Percentiles rank a stretch among this genome's conserved stretches.
Evolutionary conservation across 768 basidiomycete genomes (phyloP).

Genomic region (Suillus subaureus): DNA sequence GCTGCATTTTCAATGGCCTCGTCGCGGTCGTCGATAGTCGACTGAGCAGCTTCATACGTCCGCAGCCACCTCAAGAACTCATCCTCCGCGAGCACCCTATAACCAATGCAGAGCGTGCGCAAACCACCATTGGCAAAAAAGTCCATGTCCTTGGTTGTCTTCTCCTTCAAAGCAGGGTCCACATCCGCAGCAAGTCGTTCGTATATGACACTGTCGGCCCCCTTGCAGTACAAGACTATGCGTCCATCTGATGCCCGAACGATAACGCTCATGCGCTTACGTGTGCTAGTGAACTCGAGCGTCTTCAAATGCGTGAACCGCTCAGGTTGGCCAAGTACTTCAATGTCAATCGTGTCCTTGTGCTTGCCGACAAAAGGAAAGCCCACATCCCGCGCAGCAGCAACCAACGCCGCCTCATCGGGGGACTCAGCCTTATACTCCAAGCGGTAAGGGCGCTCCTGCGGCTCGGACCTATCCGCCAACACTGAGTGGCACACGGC

Average conservation of each 20-base stretch:
- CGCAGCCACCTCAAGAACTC: slow-evolving; percentile 84
- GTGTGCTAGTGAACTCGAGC: slow-evolving; percentile 91
- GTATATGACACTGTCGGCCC: slow-evolving; percentile 96
- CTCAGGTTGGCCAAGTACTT: slow-evolving; percentile 89
- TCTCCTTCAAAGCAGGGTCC: slow-evolving; percentile 70
- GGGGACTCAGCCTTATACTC: slow-evolving; percentile 97
- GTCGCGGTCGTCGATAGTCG: slow-evolving; percentile 77
- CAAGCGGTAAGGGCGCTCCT: slow-evolving; percentile 59
- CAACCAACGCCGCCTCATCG: slow-evolving; percentile 93
- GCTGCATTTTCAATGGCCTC: slow-evolving; percentile 91
- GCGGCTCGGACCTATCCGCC: slow-evolving; percentile 70
- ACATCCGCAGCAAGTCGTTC: slow-evolving; percentile 78
- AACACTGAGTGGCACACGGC: slow-evolving; percentile 93
- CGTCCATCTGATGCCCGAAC: slow-evolving; percentile 83
- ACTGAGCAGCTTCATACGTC: slow-evolving; percentile 81
- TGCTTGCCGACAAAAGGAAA: slow-evolving; percentile 85
- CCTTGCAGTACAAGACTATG: slow-evolving; percentile 89
- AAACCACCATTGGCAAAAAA: slow-evolving; percentile 90
- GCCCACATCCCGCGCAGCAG: slow-evolving; percentile 88
- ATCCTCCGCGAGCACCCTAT: slow-evolving; percentile 74
- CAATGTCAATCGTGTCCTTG: slow-evolving; percentile 80
- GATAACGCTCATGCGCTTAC: slow-evolving; percentile 95
- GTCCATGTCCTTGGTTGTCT: slow-evolving; percentile 89
- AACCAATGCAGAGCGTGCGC: slow-evolving; percentile 89
- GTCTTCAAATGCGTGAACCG: slow-evolving; percentile 76